These are phyloP conservation scores for Beverwykella pulmonaria DNA, from an alignment of 495 filamentous ascomycete species.

Conservation along the genomic window DNA sequence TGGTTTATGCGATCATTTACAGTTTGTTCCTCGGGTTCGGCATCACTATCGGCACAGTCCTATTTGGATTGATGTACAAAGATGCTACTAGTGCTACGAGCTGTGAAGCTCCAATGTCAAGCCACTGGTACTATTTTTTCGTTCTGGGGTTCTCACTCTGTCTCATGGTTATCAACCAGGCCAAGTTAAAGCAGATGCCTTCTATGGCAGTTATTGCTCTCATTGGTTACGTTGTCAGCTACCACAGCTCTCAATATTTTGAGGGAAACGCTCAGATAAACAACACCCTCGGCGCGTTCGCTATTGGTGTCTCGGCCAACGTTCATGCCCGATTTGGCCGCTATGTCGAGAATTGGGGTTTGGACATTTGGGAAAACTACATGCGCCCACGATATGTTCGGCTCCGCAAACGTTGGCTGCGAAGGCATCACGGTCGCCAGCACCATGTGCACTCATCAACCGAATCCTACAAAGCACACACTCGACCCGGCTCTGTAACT, in stretches of 20 bases:
- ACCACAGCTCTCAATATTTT: slow-evolving; percentile 73
- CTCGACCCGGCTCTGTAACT: not conserved
- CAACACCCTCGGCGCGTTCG: slow-evolving; percentile 81
- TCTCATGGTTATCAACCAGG: slow-evolving; percentile 83
- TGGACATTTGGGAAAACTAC: slow-evolving; percentile 44
- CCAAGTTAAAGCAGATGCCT: slow-evolving; percentile 86
- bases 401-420: slow-evolving; percentile 20
- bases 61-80: slow-evolving; percentile 80
- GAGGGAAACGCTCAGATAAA: slow-evolving; percentile 77
- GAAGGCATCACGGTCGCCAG: not conserved
- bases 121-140: slow-evolving; percentile 70
- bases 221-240: slow-evolving; percentile 85
- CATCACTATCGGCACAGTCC: slow-evolving; percentile 88
- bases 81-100: slow-evolving; percentile 73
- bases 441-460: not conserved
- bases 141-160: slow-evolving; percentile 81
- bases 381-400: slow-evolving; percentile 36
- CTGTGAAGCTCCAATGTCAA: slow-evolving; percentile 65
- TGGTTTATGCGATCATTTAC: slow-evolving; percentile 96
- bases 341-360: slow-evolving; percentile 41
- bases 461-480: not conserved
- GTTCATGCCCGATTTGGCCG: slow-evolving; percentile 75
- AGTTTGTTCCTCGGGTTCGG: slow-evolving; percentile 96
- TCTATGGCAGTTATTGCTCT: slow-evolving; percentile 83
- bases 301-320: slow-evolving; percentile 84